phyloP scores from a whole-genome alignment of 2,329 filamentous ascomycete species.

The Colletotrichum kahawae region DNA sequence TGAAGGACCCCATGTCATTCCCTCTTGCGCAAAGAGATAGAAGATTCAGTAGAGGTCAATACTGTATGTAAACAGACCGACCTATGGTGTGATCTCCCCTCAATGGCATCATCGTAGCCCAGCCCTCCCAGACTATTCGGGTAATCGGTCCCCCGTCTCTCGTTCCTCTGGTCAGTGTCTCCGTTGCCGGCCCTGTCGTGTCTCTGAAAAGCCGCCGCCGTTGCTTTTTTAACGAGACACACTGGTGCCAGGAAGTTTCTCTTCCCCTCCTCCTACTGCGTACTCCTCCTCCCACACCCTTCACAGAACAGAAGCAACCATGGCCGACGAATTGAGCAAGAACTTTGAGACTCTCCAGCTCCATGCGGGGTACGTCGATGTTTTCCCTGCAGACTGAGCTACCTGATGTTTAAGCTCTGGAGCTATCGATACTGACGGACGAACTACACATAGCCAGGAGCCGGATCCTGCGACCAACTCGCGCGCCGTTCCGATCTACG shows the following conservation, averaged over 20 bases:
- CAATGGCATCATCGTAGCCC: slow-evolving; percentile 21
- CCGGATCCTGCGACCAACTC: slow-evolving; percentile 84
- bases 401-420: not conserved
- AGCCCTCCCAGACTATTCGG: not conserved
- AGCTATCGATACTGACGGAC: slow-evolving; percentile 7
- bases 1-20: not conserved
- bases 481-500: slow-evolving; percentile 94
- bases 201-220: not conserved
- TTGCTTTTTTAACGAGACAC: not conserved
- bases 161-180: not conserved
- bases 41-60: not conserved
- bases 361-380: slow-evolving; percentile 72
- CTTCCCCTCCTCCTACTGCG: not conserved
- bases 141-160: not conserved
- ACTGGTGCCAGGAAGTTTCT: not conserved
- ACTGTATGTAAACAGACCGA: not conserved
- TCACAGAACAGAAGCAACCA: slow-evolving; percentile 24
- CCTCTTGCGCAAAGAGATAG: not conserved
- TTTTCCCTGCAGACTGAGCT: not conserved
- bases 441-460: slow-evolving; percentile 63
- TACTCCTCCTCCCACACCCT: not conserved
- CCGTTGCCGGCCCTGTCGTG: slow-evolving; percentile 10
- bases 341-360: slow-evolving; percentile 87
- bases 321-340: slow-evolving; percentile 54
- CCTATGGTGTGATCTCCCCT: slow-evolving; percentile 13